Conservation (phyloP, 1,284 basidiomycete species). For the Rhodotorula sp. region DNA sequence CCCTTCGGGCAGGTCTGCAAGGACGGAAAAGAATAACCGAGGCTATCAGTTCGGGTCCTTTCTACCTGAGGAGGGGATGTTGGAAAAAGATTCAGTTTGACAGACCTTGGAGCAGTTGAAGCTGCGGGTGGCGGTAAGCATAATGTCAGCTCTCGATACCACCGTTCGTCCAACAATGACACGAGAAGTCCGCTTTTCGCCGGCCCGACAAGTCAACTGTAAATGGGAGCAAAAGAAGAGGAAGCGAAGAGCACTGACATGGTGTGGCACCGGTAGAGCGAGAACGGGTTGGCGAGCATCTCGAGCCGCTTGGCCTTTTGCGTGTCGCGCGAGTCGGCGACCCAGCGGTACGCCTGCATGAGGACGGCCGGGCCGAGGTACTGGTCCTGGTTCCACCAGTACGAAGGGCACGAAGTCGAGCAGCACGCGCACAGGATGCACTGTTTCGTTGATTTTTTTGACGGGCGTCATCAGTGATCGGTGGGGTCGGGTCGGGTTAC, state of each 20-base stretch:
- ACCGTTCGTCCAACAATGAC: slow-evolving; percentile 45
- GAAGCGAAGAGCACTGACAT: slow-evolving; percentile 10
- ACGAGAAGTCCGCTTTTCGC: not conserved
- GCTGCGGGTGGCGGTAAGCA: slow-evolving; percentile 58
- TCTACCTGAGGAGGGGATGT: not conserved
- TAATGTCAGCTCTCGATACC: too few species aligned
- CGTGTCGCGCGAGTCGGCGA: slow-evolving; percentile 90
- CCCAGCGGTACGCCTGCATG: slow-evolving; percentile 71
- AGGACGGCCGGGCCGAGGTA: slow-evolving; percentile 95
- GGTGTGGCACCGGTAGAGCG: slow-evolving; percentile 65
- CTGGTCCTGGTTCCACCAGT: slow-evolving; percentile 90
- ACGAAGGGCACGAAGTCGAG: slow-evolving; percentile 83
- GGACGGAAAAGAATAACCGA: not conserved
- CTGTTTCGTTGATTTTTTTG: slow-evolving; percentile 15
- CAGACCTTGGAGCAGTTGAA: slow-evolving; percentile 61
- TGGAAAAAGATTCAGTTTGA: too few species aligned
- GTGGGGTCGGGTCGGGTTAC: accelerated
- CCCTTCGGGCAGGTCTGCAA: slow-evolving; percentile 55
- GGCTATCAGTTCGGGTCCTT: not conserved
- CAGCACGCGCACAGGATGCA: slow-evolving; percentile 86
- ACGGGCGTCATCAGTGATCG: not conserved
- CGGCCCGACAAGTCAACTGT: not conserved
- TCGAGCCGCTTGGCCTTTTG: slow-evolving; percentile 80
- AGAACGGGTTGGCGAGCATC: slow-evolving; percentile 90
- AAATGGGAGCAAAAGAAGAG: not conserved